Conservation (phyloP, 1,139 yeast genomes). For the Yamadazyma taylorii region DNA sequence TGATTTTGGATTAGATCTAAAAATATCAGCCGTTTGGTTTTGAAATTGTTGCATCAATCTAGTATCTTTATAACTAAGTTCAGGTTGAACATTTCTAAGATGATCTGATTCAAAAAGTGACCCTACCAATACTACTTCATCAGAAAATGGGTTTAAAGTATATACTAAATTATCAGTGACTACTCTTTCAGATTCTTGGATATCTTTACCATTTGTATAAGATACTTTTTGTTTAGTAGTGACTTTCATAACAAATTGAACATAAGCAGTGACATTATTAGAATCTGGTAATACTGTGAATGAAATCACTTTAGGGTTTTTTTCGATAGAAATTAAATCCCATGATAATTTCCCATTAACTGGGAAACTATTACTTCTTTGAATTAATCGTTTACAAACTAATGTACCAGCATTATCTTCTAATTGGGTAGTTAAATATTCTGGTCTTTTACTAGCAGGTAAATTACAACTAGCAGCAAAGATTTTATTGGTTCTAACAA, state of each 20-base stretch:
- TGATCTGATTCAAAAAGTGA: slow-evolving; percentile 71
- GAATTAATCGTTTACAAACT: slow-evolving; percentile 30
- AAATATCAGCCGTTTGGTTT: slow-evolving; percentile 30
- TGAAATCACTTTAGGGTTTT: slow-evolving; percentile 69
- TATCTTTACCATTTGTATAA: slow-evolving; percentile 39
- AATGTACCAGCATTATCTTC: slow-evolving; percentile 35
- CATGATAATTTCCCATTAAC: slow-evolving; percentile 60
- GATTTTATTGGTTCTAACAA: slow-evolving; percentile 42
- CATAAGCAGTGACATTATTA: slow-evolving; percentile 63
- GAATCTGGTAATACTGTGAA: slow-evolving; percentile 63
- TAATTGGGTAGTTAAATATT: slow-evolving; percentile 32
- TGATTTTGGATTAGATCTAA: slow-evolving; percentile 25
- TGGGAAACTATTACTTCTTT: slow-evolving; percentile 50
- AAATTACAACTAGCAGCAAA: slow-evolving; percentile 45
- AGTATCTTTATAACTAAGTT: slow-evolving; percentile 24
- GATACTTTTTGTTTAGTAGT: slow-evolving; percentile 71
- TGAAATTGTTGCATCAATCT: slow-evolving; percentile 28
- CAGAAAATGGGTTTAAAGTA: slow-evolving; percentile 70
- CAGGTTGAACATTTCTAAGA: slow-evolving; percentile 36
- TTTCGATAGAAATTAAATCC: slow-evolving; percentile 71
- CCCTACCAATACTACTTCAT: slow-evolving; percentile 71
- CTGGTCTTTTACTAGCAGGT: slow-evolving; percentile 26
- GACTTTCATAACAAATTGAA: slow-evolving; percentile 77
- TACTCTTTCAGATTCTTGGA: slow-evolving; percentile 47
- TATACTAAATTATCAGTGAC: slow-evolving; percentile 76